Conservation (phyloP, 371 early-diverging fungal genomes). For the Rhizopus arrhizus region DNA sequence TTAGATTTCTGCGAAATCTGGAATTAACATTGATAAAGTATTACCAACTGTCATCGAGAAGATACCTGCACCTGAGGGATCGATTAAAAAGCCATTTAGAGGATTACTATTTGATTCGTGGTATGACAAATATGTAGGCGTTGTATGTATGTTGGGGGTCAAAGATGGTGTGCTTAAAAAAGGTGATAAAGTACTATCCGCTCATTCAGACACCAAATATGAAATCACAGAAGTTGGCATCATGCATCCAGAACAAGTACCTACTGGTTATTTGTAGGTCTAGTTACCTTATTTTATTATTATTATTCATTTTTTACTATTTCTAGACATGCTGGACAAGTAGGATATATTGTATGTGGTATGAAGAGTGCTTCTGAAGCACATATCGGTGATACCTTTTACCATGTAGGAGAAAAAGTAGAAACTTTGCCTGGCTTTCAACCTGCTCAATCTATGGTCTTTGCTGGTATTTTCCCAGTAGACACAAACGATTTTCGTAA, state of each 20-base stretch:
- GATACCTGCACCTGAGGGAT: constrained; percentile 75
- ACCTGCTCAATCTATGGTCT: constrained; percentile 91
- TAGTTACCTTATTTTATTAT: background rate
- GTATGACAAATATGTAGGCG: constrained; percentile 96
- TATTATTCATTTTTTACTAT: constrained; percentile 16
- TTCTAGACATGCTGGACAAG: constrained; percentile 86
- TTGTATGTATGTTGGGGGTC: constrained; percentile 89
- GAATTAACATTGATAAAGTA: constrained; percentile 76
- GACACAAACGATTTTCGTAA: constrained; percentile 87
- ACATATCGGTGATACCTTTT: constrained; percentile 95
- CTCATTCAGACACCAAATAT: constrained; percentile 75
- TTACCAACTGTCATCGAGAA: constrained; percentile 78
- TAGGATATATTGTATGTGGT: constrained; percentile 90
- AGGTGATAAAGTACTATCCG: constrained; percentile 84
- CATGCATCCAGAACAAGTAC: constrained; percentile 88
- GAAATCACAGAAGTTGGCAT: constrained; percentile 94
- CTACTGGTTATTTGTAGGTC: constrained; percentile 75
- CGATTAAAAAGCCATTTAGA: constrained; percentile 68
- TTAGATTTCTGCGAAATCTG: constrained; percentile 90
- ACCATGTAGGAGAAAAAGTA: constrained; percentile 61
- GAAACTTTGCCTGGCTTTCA: constrained; percentile 88
- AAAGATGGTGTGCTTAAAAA: constrained; percentile 82
- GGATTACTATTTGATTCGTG: constrained; percentile 94
- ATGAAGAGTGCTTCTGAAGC: constrained; percentile 95
- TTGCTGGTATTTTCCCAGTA: constrained; percentile 93